Evolutionary conservation across 805 yeast species (phyloP), one percentile per base, ranked within the genome.

Genomic region (Candida gorgasii): DNA sequence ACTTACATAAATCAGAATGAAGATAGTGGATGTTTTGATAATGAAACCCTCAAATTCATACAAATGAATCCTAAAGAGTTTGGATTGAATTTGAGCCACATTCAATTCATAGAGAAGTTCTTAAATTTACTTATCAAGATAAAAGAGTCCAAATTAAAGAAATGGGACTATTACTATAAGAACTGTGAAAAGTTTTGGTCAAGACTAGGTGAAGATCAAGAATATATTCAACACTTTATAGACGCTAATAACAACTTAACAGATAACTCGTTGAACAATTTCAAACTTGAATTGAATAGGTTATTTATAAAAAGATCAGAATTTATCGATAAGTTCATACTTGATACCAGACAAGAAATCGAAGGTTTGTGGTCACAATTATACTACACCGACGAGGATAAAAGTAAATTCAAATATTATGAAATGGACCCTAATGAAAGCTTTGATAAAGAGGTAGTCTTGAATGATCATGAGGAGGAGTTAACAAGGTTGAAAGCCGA

Each of bases 381-480:
- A 51, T 80, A 75, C 58, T 84, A 75, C 47, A 72, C 84, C 1
- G 73, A 70, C 1, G 72, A 66, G 1, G 80, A 83, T 39, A 72
- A 77, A 49, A 47, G 45, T 1, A 57, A 55, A 1, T 86, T 87
- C 59, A 58, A 68, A 23, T 72, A 73, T 8, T 63, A 62, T 35
- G 42, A 47, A 3, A 22, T 40, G 22, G 54, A 58, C 14, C 54
- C 60, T 5, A 76, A 73, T 30, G 66, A 66, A 4, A 39, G 59
- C 7, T 77, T 62, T 37, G 72, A 67, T 37, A 79, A 82, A 45
- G 97, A 89, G 47, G 61, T 65, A 0, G 58, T 86, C 1, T 67
- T 90, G 41, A 74, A 72, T 2, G 67, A 68, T 3, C 89, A 89
- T 58, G 92, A 88, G 51, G 46, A 54, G 1, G 92, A 89, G 52